These are phyloP conservation scores for Scheffersomyces illinoinensis DNA, from an alignment of 1,139 yeast genomes.

Conservation along the genomic window DNA sequence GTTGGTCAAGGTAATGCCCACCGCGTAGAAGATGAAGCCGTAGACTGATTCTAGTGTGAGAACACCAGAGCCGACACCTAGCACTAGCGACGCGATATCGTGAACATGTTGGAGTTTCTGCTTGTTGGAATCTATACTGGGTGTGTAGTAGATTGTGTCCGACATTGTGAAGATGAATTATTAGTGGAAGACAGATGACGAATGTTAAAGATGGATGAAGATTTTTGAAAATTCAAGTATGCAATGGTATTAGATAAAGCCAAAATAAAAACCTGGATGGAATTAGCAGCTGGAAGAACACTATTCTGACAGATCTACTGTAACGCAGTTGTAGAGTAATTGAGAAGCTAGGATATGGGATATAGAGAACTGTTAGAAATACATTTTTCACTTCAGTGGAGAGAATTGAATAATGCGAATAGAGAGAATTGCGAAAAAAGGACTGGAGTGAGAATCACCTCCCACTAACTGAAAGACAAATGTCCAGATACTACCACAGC, in stretches of 20 bases:
- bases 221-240: not conserved
- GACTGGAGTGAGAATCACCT: not conserved
- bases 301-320: not conserved
- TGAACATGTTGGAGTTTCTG: slow-evolving; percentile 53
- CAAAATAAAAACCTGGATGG: not conserved
- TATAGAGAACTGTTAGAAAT: not conserved
- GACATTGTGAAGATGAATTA: slow-evolving; percentile 5
- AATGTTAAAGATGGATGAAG: not conserved
- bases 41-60: slow-evolving; percentile 62
- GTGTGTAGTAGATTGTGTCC: slow-evolving; percentile 11
- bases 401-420: not conserved
- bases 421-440: not conserved
- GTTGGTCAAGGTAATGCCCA: slow-evolving; percentile 48
- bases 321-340: not conserved
- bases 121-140: slow-evolving; percentile 32
- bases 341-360: not conserved
- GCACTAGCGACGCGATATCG: slow-evolving; percentile 63
- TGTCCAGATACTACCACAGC: not conserved
- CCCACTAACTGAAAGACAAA: not conserved
- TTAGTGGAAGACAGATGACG: not conserved
- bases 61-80: slow-evolving; percentile 75
- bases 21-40: slow-evolving; percentile 63
- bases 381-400: not conserved
- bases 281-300: not conserved
- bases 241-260: not conserved